phyloP scores from a whole-genome alignment of 2,329 filamentous ascomycete genomes.

The Colletotrichum abscissum region DNA sequence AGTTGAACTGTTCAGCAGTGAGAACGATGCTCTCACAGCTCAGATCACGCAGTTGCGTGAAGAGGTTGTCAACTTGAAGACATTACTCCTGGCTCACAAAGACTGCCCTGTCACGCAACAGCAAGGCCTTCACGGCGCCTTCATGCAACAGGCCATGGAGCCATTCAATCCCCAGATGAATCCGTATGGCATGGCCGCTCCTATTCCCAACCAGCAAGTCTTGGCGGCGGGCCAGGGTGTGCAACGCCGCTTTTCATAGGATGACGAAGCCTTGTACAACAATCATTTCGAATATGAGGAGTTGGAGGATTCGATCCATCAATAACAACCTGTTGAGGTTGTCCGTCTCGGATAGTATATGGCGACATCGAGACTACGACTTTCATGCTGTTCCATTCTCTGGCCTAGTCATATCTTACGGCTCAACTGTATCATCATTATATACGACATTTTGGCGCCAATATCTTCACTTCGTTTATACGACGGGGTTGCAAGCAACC shows the following conservation, averaged over 20 bases:
- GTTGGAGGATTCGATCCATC: background rate
- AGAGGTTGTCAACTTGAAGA: constrained; percentile 95
- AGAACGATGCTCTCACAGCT: constrained; percentile 88
- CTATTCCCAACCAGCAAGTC: constrained; percentile 63
- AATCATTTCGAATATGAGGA: background rate
- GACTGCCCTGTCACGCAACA: constrained; percentile 94
- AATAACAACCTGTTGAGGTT: background rate
- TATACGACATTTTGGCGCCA: constrained; percentile 22
- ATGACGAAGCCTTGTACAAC: constrained; percentile 23
- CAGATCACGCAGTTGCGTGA: constrained; percentile 89
- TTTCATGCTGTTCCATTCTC: background rate
- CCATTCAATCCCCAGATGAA: constrained; percentile 67
- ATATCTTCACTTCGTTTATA: constrained; percentile 15
- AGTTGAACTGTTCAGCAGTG: constrained; percentile 90
- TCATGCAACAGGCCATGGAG: constrained; percentile 67
- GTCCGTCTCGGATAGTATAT: background rate
- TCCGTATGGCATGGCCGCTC: constrained; percentile 67
- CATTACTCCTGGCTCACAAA: constrained; percentile 91
- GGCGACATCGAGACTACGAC: background rate
- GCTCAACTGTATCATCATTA: constrained; percentile 32
- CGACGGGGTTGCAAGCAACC: background rate
- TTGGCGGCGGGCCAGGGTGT: constrained; percentile 65
- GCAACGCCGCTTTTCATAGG: constrained; percentile 68
- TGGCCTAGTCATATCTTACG: background rate
- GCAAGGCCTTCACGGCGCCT: constrained; percentile 75